A percentile compares a stretch with the other conserved stretches of the same genome.
Evolutionary conservation across 2,329 filamentous ascomycete species (phyloP).

Genomic region (Plenodomus tracheiphilus): DNA sequence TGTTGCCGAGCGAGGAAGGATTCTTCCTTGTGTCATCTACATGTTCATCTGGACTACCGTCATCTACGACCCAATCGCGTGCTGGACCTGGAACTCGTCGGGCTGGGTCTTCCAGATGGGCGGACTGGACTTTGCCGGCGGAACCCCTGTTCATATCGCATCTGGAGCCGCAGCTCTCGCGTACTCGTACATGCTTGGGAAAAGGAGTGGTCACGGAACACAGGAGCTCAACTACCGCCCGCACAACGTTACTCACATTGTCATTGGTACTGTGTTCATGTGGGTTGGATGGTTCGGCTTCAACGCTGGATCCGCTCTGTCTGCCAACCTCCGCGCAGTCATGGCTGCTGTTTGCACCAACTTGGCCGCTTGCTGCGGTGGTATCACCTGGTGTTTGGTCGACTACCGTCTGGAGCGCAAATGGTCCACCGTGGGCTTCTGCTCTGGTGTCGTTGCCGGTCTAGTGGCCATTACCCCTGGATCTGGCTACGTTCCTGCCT

Average conservation of each 20-base stretch:
- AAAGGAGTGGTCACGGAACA: slow-evolving; percentile 80
- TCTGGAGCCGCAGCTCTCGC: slow-evolving; percentile 82
- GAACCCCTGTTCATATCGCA: slow-evolving; percentile 86
- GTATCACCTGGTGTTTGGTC: slow-evolving; percentile 85
- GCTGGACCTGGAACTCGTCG: slow-evolving; percentile 88
- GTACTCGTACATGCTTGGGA: slow-evolving; percentile 90
- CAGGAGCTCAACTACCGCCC: slow-evolving; percentile 89
- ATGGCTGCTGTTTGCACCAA: slow-evolving; percentile 89
- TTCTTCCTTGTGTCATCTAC: slow-evolving; percentile 86
- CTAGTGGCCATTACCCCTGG: slow-evolving; percentile 87
- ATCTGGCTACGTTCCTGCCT: slow-evolving; percentile 82
- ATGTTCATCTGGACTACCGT: slow-evolving; percentile 92
- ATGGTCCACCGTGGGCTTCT: slow-evolving; percentile 93
- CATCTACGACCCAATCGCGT: slow-evolving; percentile 90
- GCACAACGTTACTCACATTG: slow-evolving; percentile 90
- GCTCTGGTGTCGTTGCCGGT: slow-evolving; percentile 84
- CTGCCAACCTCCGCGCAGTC: slow-evolving; percentile 80
- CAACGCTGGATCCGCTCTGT: slow-evolving; percentile 82
- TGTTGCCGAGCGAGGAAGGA: slow-evolving; percentile 82
- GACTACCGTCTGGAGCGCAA: slow-evolving; percentile 89
- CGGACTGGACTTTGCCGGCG: slow-evolving; percentile 85
- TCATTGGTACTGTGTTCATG: slow-evolving; percentile 89
- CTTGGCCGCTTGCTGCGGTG: slow-evolving; percentile 79
- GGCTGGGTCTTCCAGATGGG: slow-evolving; percentile 83
- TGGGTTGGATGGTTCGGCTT: slow-evolving; percentile 98